These are phyloP conservation scores for Phytopythium sindhum DNA, from an alignment of 352 stramenopile genomes.

Conservation along the genomic window DNA sequence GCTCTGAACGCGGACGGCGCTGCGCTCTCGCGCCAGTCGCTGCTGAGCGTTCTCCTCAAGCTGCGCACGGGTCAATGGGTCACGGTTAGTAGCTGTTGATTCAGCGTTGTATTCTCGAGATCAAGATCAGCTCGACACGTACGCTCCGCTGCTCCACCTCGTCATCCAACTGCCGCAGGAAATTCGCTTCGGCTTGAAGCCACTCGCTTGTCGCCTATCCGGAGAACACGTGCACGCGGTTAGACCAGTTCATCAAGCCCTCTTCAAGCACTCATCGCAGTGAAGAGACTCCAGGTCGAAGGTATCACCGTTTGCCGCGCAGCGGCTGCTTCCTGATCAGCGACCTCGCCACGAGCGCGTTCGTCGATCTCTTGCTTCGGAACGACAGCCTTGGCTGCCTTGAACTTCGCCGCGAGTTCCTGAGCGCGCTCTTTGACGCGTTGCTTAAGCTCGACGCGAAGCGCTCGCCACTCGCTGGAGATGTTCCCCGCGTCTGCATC, in stretches of 20 bases:
- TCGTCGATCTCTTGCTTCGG: conserved; percentile 29
- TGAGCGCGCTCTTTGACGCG: conserved; percentile 32
- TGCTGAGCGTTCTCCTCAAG: conserved; percentile 38
- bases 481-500: conserved; percentile 22
- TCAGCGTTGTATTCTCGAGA: neutral
- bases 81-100: neutral
- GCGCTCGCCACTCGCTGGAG: conserved; percentile 29
- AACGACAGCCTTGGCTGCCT: conserved; percentile 36
- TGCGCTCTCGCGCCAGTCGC: conserved; percentile 30
- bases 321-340: conserved; percentile 41
- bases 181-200: conserved; percentile 46
- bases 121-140: conserved; percentile 10
- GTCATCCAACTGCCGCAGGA: conserved; percentile 41
- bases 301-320: conserved; percentile 29
- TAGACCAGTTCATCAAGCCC: conserved; percentile 1
- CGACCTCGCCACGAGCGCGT: conserved; percentile 11
- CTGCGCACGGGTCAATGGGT: conserved; percentile 14
- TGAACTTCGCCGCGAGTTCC: conserved; percentile 40
- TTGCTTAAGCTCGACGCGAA: conserved; percentile 37
- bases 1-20: conserved; percentile 45
- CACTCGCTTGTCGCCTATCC: conserved; percentile 42
- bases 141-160: conserved; percentile 48
- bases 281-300: neutral
- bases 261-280: neutral
- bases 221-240: neutral